Percentiles rank a stretch among this genome's conserved stretches.
phyloP scores from a whole-genome alignment of 495 filamentous ascomycete species.

The Lasiosphaeriaceae sp. region DNA sequence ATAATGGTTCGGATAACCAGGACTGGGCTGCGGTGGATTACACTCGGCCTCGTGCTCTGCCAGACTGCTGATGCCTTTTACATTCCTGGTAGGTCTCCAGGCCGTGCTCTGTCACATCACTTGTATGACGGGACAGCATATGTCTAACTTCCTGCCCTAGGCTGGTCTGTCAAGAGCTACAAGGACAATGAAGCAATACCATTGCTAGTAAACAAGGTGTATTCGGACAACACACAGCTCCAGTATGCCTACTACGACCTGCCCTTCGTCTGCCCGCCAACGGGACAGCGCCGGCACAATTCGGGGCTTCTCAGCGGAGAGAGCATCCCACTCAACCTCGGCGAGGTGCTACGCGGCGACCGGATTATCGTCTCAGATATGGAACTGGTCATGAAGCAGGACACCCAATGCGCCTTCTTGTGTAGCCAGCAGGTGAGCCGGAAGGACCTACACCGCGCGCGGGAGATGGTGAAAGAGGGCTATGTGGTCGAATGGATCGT shows the following conservation, averaged over 20 bases:
- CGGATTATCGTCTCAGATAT: constrained; percentile 89
- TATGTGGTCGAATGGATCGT: constrained; percentile 96
- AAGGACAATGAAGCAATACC: constrained; percentile 75
- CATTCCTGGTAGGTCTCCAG: not conserved
- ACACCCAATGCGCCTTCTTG: constrained; percentile 71
- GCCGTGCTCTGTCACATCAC: too few relatives aligned
- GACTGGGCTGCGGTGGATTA: too few relatives aligned
- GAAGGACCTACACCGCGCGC: constrained; percentile 64
- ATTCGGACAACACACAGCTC: constrained; percentile 86
- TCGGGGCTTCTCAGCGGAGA: constrained; percentile 74
- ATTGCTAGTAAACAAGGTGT: constrained; percentile 91
- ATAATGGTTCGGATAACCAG: too few relatives aligned
- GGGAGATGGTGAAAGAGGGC: constrained; percentile 71
- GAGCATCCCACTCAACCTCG: constrained; percentile 83
- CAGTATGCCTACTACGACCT: constrained; percentile 94
- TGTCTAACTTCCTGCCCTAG: constrained; percentile 27
- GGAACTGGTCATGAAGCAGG: constrained; percentile 74
- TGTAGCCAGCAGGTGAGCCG: constrained; percentile 65
- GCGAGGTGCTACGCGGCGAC: constrained; percentile 88
- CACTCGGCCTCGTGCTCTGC: too few relatives aligned
- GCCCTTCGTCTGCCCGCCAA: constrained; percentile 85
- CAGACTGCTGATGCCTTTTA: not conserved
- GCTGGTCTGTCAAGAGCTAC: constrained; percentile 78
- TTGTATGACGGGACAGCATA: too few relatives aligned
- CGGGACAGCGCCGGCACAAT: constrained; percentile 62